Base-by-base conservation (phyloP, 257 asterid species). In the Ajuga chamaepitys region DNA sequence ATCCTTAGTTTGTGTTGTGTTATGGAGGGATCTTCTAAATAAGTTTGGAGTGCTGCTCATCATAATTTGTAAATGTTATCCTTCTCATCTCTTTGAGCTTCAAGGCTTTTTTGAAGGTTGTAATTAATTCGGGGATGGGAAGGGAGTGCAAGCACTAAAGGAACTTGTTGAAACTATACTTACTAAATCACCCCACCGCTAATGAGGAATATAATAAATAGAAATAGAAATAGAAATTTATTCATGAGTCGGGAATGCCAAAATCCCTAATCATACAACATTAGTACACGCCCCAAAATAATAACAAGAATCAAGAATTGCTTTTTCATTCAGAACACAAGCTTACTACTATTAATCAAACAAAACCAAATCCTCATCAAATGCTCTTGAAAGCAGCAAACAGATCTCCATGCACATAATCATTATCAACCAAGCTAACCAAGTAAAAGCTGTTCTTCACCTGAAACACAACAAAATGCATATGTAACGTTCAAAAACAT, bases 341-440 rank as follows among this genome's bases (percentile, higher is more conserved):
- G 4, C 24, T 21, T 14, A 45, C 16, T 32, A 40, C 42, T 24
- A 0, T n/a, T n/a, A 26, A 10, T 47, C 54, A 55, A 34, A 64
- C 47, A 34, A 14, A 41, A 60, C 42, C 44, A 53, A 62, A 61
- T 56, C 58, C 14, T 37, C n/a, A 37, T 86, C 83, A 87, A 21
- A 89, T 59, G 64, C 81, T 91, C 62, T 79, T 83, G 64, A 93
- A 89, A 68, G 72, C 86, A 40, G 88, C 95, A 63, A 89, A 93
- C 58, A 89, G 58, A 74, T 93, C 95, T 62, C 97, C 95, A 38
- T 75, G 72, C 74, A 89, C 52, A 65, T 84, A 89, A 68, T 93
- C 96, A 55, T 93, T 93, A 68, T 93, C 97, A 16, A 93, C 97
- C 81, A 93, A 80, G 81, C 95, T 93, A 25, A 93, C 97, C 97